Percentiles rank a stretch among this genome's conserved stretches.
Conservation (phyloP, 805 yeast species). For the Candida namnaoensis region DNA sequence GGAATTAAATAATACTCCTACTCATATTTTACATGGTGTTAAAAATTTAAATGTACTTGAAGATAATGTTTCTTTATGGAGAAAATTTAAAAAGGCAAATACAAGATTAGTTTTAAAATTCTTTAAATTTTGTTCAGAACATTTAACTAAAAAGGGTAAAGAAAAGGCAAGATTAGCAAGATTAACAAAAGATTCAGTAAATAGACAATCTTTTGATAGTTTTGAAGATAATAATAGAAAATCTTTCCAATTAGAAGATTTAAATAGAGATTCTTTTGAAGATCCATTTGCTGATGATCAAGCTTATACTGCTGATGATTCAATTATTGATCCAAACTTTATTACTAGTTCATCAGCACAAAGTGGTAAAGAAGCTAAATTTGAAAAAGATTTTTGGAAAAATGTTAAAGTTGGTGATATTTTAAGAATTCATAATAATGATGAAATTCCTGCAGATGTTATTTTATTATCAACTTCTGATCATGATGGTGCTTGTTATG, state of each 20-base stretch:
- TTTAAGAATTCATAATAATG: constrained; percentile 60
- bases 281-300: constrained; percentile 18
- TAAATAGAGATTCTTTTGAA: constrained; percentile 8
- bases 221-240: constrained; percentile 20
- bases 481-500: constrained; percentile 60
- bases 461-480: constrained; percentile 59
- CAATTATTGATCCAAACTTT: constrained; percentile 48
- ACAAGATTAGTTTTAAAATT: constrained; percentile 20
- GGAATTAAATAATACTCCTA: constrained; percentile 67
- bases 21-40: constrained; percentile 52
- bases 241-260: constrained; percentile 19
- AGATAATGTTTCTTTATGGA: constrained; percentile 60
- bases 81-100: constrained; percentile 53
- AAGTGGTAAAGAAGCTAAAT: constrained; percentile 37
- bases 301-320: constrained; percentile 31
- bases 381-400: constrained; percentile 51
- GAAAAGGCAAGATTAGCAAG: constrained; percentile 21
- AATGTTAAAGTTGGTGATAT: constrained; percentile 67
- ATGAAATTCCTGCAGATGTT: constrained; percentile 74
- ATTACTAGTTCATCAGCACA: constrained; percentile 43
- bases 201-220: constrained; percentile 31
- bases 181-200: constrained; percentile 15
- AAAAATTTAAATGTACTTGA: constrained; percentile 53
- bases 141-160: constrained; percentile 25
- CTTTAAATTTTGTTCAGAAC: constrained; percentile 16